Evolutionary conservation across 1,284 basidiomycete species (phyloP), one percentile per base, ranked within the genome.

Genomic region (Apiotrichum sp.): DNA sequence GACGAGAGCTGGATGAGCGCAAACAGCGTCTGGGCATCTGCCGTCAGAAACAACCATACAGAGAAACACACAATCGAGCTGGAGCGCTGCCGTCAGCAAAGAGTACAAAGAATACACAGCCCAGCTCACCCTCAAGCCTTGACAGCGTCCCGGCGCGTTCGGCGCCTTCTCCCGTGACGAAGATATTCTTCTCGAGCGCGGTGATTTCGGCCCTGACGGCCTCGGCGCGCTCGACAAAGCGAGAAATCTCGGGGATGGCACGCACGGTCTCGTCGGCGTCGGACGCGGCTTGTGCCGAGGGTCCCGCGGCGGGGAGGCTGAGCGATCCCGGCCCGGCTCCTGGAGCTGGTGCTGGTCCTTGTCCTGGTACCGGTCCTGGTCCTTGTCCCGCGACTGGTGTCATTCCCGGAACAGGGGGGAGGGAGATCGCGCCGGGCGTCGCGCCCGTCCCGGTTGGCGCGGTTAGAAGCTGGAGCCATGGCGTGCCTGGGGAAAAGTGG

Each of bases 21-120:
- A 35, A 62, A 45, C n/a, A 62, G 61, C 2, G 53, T 59, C 41
- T 62, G 61, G 3, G 57, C 55, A 47, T 62, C 56, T 61, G 50
- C 11, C 1, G 47, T 55, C 2, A 53, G 55, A 44, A 1, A 7
- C 5, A 4, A 31, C 6, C 16, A 29, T 33, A 8, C 8, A 6
- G 8, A n/a, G 35, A 4, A 2, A 61, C 59, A 53, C 44, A 61
- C 59, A 62, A 38, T 62, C 61, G 2, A 62, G 51, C 38, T 62
- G 61, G 3, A 62, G 47, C 7, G 53, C 50, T 44, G 34, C 36
- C 5, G 47, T 48, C 47, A 48, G 47, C 22, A 16, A 22, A 22
- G 22, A 22, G 22, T 14, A 34, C 13, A 22, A 9, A 5, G 22
- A 10, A 7, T 36, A 4, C 11, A 22, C 40, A 41, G 11, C 42